Evolutionary conservation across 2,329 filamentous ascomycete species (phyloP).

Genomic region (Neofusicoccum laricinum): DNA sequence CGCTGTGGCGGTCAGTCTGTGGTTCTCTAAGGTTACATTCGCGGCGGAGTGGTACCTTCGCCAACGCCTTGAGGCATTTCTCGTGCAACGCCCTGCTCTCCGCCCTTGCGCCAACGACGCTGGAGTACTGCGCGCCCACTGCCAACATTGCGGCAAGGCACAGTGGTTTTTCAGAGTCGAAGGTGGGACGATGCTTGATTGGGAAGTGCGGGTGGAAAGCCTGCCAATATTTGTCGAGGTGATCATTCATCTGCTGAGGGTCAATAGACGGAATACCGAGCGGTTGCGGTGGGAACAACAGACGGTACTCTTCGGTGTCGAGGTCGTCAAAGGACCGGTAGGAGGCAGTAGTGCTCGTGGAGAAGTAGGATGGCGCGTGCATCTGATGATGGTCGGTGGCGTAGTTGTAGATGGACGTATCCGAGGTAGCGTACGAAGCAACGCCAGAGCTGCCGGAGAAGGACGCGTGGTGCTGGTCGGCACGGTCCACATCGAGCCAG

Average conservation of each 20-base stretch:
- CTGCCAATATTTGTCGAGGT: conserved; percentile 46
- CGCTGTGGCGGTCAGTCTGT: conserved; percentile 1
- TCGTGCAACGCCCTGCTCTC: conserved; percentile 41
- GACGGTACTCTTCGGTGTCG: conserved; percentile 34
- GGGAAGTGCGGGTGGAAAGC: conserved; percentile 45
- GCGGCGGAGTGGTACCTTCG: conserved; percentile 22
- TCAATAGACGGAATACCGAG: conserved; percentile 27
- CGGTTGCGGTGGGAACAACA: conserved; percentile 35
- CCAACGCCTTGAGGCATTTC: conserved; percentile 40
- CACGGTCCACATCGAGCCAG: conserved; percentile 16
- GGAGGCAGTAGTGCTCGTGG: conserved; percentile 19
- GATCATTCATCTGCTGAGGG: conserved; percentile 32
- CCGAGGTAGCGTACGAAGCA: conserved; percentile 15
- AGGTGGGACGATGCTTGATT: conserved; percentile 42
- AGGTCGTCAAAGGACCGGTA: conserved; percentile 32
- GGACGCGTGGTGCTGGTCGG: background rate
- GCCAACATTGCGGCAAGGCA: conserved; percentile 45
- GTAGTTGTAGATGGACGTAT: conserved; percentile 17
- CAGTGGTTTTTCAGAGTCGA: conserved; percentile 39
- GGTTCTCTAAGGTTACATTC: background rate
- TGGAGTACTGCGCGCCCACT: conserved; percentile 41
- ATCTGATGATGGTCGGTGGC: conserved; percentile 11
- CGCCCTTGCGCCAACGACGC: conserved; percentile 30
- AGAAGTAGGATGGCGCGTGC: conserved; percentile 12
- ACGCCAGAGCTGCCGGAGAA: conserved; percentile 16